phyloP scores from a whole-genome alignment of 495 filamentous ascomycete species.

The Aspergillus homomorphus region DNA sequence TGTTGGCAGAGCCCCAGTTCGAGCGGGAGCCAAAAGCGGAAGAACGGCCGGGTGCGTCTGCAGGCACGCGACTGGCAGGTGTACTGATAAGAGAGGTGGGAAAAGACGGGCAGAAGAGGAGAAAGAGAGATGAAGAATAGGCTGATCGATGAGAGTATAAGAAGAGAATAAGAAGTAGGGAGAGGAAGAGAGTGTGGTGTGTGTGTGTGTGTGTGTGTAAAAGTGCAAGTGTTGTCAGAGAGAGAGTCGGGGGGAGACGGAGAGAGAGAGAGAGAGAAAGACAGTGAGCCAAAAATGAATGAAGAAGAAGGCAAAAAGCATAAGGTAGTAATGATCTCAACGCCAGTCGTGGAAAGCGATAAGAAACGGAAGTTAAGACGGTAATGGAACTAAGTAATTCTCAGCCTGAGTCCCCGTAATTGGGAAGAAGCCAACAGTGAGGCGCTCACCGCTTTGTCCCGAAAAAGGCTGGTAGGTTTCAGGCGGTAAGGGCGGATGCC shows the following conservation, averaged over 20 bases:
- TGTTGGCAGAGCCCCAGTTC: constrained; percentile 20
- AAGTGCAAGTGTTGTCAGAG: constrained; percentile 4
- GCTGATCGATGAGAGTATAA: background rate
- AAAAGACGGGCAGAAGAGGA: background rate
- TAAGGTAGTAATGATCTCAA: constrained; percentile 12
- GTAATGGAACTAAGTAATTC: constrained; percentile 8
- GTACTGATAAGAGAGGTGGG: background rate
- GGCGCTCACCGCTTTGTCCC: background rate
- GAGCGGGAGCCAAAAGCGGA: constrained; percentile 19
- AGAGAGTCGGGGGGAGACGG: constrained; percentile 3
- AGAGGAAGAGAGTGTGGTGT: constrained; percentile 12
- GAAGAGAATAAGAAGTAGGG: constrained; percentile 3
- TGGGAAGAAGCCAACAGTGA: constrained; percentile 8
- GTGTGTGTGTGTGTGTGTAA: too few species aligned
- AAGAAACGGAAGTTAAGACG: constrained; percentile 7
- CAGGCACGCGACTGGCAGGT: constrained; percentile 31
- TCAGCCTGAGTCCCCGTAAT: background rate
- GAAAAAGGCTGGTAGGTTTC: constrained; percentile 1
- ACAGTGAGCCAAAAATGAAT: background rate
- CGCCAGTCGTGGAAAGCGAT: constrained; percentile 1
- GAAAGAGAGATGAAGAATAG: constrained; percentile 3
- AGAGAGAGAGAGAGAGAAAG: background rate
- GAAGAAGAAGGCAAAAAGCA: background rate
- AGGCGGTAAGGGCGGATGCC: constrained; percentile 16
- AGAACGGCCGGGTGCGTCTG: constrained; percentile 23